These are phyloP conservation scores for Aphanomyces cochlioides DNA, from an alignment of 352 stramenopile species.

Conservation along the genomic window DNA sequence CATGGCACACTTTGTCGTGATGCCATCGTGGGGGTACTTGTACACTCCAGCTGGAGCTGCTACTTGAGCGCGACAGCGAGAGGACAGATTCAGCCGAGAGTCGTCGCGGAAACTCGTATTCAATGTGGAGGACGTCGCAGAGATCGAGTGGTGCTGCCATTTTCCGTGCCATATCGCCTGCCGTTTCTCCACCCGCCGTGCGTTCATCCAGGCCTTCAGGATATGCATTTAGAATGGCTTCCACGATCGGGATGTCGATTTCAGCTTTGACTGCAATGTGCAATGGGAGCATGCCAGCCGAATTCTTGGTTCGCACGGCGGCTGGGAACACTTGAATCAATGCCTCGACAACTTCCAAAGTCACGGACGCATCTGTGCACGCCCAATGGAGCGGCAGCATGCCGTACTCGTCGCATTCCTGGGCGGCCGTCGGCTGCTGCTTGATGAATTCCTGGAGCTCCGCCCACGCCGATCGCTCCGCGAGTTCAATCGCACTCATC, in stretches of 20 bases:
- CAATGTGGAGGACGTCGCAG: constrained; percentile 42
- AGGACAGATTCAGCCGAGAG: constrained; percentile 26
- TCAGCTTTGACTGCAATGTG: constrained; percentile 82
- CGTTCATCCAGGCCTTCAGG: constrained; percentile 58
- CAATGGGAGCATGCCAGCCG: constrained; percentile 66
- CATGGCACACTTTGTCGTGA: constrained; percentile 28
- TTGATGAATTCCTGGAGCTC: constrained; percentile 59
- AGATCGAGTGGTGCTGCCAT: constrained; percentile 50
- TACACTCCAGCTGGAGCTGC: not conserved
- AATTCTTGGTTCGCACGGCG: constrained; percentile 63
- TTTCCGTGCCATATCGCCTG: constrained; percentile 57
- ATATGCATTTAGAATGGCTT: constrained; percentile 46
- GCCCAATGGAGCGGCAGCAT: constrained; percentile 85
- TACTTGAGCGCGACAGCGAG: constrained; percentile 4
- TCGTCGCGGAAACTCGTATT: constrained; percentile 50
- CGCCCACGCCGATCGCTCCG: constrained; percentile 65
- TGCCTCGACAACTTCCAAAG: constrained; percentile 59
- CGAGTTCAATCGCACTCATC: constrained; percentile 54
- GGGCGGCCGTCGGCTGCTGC: constrained; percentile 46
- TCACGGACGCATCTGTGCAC: constrained; percentile 68
- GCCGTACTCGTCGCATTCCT: constrained; percentile 80
- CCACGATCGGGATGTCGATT: constrained; percentile 59
- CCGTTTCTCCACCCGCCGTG: constrained; percentile 66
- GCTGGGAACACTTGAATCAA: constrained; percentile 56
- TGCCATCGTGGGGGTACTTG: constrained; percentile 23